Conservation (phyloP, 352 stramenopile species). For the Phytophthora multivora region DNA sequence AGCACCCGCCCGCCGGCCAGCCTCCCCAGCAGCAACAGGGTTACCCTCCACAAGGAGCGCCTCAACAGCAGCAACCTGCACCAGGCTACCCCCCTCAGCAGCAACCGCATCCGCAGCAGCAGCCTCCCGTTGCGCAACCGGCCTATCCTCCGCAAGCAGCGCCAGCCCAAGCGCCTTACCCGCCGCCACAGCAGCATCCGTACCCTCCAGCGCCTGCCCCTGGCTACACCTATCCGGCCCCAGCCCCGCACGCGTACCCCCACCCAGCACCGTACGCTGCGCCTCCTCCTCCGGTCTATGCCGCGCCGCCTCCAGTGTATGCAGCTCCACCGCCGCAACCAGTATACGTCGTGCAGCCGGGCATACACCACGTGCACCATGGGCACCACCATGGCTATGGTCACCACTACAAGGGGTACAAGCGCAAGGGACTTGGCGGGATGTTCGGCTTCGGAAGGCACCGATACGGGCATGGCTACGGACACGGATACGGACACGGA, state of each 20-base stretch:
- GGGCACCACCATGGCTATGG: slow-evolving; percentile 22
- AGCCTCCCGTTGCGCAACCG: slow-evolving; percentile 32
- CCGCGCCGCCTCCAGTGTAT: slow-evolving; percentile 19
- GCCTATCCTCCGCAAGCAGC: slow-evolving; percentile 27
- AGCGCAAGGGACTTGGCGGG: slow-evolving; percentile 24
- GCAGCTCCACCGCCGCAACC: slow-evolving; percentile 19
- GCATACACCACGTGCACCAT: slow-evolving; percentile 28
- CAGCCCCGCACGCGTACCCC: slow-evolving; percentile 23
- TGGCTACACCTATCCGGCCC: slow-evolving; percentile 18
- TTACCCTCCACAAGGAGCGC: slow-evolving; percentile 34
- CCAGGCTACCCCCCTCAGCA: slow-evolving; percentile 26
- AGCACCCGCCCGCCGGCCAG: slow-evolving; percentile 12
- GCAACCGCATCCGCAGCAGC: slow-evolving; percentile 8
- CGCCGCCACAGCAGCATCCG: background rate
- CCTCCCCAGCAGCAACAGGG: slow-evolving; percentile 21
- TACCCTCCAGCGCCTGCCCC: background rate
- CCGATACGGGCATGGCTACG: slow-evolving; percentile 13
- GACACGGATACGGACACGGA: slow-evolving; percentile 4
- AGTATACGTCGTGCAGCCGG: slow-evolving; percentile 38
- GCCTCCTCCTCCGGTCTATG: slow-evolving; percentile 17
- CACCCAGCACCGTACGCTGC: slow-evolving; percentile 8
- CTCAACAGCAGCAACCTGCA: slow-evolving; percentile 24
- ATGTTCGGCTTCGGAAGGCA: slow-evolving; percentile 22
- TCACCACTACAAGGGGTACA: slow-evolving; percentile 28
- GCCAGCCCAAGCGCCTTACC: background rate